These are phyloP conservation scores for Aotearoamyces nothofagi DNA, from an alignment of 2,329 filamentous ascomycete species.

Conservation along the genomic window DNA sequence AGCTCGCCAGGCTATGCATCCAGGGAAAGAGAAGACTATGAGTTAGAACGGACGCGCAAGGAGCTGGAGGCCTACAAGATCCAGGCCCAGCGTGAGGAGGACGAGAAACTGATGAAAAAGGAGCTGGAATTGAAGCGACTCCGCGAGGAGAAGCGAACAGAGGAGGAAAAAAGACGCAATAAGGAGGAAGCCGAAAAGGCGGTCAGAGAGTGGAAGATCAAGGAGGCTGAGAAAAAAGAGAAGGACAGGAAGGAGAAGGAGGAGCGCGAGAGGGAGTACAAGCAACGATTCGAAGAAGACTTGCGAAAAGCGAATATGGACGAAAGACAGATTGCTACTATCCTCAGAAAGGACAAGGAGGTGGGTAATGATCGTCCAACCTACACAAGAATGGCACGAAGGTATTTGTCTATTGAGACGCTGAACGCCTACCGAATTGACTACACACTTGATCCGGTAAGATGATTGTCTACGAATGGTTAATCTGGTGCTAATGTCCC, in stretches of 20 bases:
- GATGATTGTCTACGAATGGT: neutral
- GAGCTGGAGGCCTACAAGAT: constrained; percentile 30
- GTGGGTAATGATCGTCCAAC: constrained; percentile 28
- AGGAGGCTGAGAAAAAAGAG: constrained; percentile 1
- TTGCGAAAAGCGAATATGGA: constrained; percentile 41
- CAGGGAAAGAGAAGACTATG: neutral
- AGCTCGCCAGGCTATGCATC: too few relatives aligned
- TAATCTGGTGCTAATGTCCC: constrained; percentile 20
- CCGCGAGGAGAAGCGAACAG: constrained; percentile 25
- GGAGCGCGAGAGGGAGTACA: constrained; percentile 18
- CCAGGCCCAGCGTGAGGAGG: constrained; percentile 26
- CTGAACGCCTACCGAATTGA: constrained; percentile 38
- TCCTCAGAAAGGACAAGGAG: constrained; percentile 40
- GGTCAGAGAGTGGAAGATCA: constrained; percentile 1
- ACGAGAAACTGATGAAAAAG: constrained; percentile 32
- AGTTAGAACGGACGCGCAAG: constrained; percentile 24
- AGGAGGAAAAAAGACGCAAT: constrained; percentile 1
- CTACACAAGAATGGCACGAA: constrained; percentile 48
- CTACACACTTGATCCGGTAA: constrained; percentile 39
- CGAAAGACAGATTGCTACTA: constrained; percentile 41
- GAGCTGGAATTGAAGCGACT: constrained; percentile 34
- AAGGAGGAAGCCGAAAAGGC: constrained; percentile 1
- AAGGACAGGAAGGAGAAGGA: constrained; percentile 3
- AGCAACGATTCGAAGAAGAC: constrained; percentile 38
- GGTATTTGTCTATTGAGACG: constrained; percentile 47